Base-by-base conservation (phyloP, 164 flowering plant species). In the Sextonia rubra region DNA sequence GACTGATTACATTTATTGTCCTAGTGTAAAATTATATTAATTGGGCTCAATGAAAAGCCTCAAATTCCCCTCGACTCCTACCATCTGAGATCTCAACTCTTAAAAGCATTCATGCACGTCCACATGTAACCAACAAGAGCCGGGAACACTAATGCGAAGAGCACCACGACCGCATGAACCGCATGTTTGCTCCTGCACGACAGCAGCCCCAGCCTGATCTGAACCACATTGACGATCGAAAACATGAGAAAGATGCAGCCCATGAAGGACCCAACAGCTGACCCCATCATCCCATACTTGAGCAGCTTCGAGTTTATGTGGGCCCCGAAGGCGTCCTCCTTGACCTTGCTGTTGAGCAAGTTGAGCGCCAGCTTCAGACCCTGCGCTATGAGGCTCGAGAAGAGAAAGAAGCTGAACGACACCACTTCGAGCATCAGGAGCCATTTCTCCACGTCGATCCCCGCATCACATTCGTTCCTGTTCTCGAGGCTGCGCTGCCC, bases 341-440 rank as follows among this genome's bases (percentile, higher is more conserved):
- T 26, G 55, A 77, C 78, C 49, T 79, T 75, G 49, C 71, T 79
- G 71, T 82, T 82, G 22, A 79, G 62, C 9, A 79, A 68, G 66
- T 79, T 79, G 69, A 82, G 66, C 22, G 82, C 73, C 11, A 79
- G 77, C 47, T 79, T 82, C 23, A 82, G 47, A 15, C 84, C 80
- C 70, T 79, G 82, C 17, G 84, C 82, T 12, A 81, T 44, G 8
- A 81, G 66, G 69, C 82, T 79, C 4, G 84, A 81, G 73, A 79
- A 81, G 30, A 81, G 80, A 66, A 82, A 82, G 78, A 79, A 79
- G 67, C 80, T 79, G 78, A 82, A 82, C 15, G 82, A 82, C 4
- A 74, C 64, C 12, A 79, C 82, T 48, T 82, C 80, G 61, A 76
- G 77, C 2, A 83, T 81, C 3, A 86, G 69, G 1, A 86, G 86